A percentile compares a stretch with the other conserved stretches of the same genome.
phyloP scores from a whole-genome alignment of 2,329 filamentous ascomycete genomes.

The Ceratocystis colombiana region DNA sequence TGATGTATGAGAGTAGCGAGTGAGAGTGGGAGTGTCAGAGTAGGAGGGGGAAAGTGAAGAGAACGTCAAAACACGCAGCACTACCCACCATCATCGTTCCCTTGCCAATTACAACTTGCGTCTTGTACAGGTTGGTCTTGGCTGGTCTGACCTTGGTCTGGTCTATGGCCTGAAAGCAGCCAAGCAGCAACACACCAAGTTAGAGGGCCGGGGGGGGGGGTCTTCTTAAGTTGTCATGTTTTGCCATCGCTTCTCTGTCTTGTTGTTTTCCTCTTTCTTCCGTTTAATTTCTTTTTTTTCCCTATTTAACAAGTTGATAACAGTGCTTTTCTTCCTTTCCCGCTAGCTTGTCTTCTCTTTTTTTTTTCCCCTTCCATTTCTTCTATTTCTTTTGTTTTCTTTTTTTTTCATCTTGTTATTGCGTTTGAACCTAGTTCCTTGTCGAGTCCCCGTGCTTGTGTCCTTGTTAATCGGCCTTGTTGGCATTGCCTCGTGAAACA shows the following conservation, averaged over 20 bases:
- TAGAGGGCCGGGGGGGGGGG: background rate
- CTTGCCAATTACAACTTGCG: too few relatives aligned
- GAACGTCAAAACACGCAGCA: too few relatives aligned
- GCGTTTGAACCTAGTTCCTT: conserved; percentile 5
- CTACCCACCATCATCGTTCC: too few relatives aligned
- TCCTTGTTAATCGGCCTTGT: conserved; percentile 8
- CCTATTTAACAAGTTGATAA: conserved; percentile 11
- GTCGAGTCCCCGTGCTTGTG: conserved; percentile 10
- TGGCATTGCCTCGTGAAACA: conserved; percentile 13
- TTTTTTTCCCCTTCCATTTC: background rate
- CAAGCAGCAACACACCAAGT: background rate
- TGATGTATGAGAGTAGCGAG: background rate
- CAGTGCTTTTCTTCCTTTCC: conserved; percentile 3
- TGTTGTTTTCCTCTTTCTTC: background rate
- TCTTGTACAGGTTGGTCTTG: too few relatives aligned
- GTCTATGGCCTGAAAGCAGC: background rate
- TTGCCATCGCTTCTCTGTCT: background rate
- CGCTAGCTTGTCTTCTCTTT: background rate
- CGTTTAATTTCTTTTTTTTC: background rate
- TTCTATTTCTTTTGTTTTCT: background rate
- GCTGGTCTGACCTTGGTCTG: background rate
- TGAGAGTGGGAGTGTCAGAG: background rate
- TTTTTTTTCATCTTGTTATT: background rate
- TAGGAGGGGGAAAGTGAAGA: background rate
- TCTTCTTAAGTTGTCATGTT: background rate